phyloP scores from a whole-genome alignment of 768 basidiomycete genomes.

The Tricholoma furcatifolium region DNA sequence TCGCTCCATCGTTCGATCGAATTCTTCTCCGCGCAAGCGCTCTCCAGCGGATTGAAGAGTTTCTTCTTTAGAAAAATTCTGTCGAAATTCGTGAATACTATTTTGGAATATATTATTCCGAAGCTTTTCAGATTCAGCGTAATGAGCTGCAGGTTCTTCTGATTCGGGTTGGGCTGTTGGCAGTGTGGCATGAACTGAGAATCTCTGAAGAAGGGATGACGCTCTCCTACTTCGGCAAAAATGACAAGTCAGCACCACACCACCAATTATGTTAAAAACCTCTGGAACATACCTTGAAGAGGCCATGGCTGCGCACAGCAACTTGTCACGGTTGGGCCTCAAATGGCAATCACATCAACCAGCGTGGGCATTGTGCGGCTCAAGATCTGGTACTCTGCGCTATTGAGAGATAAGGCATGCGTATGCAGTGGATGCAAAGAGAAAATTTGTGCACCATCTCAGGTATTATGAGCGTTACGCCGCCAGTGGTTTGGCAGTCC shows the following conservation, averaged over 20 bases:
- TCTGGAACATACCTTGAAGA: not conserved
- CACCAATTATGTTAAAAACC: not conserved
- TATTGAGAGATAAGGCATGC: no score
- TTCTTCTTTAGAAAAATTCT: conserved; percentile 4
- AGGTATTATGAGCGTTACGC: no score
- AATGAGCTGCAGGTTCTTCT: not conserved
- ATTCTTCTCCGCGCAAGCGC: not conserved
- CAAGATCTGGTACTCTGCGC: no score
- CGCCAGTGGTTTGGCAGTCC: no score
- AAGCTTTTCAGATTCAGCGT: not conserved
- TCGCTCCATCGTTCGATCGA: not conserved
- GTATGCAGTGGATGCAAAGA: no score
- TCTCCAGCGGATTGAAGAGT: not conserved
- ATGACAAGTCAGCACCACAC: not conserved
- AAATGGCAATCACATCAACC: no score
- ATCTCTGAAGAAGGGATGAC: not conserved
- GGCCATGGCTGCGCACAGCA: not conserved
- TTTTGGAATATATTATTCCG: not conserved
- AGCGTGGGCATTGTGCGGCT: no score
- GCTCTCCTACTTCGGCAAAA: not conserved
- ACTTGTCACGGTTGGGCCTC: no score
- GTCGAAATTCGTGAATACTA: not conserved
- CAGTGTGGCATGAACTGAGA: not conserved
- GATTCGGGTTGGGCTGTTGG: not conserved
- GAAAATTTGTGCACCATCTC: no score